phyloP scores from a whole-genome alignment of 1,284 basidiomycete genomes.

The Mycena sp. region DNA sequence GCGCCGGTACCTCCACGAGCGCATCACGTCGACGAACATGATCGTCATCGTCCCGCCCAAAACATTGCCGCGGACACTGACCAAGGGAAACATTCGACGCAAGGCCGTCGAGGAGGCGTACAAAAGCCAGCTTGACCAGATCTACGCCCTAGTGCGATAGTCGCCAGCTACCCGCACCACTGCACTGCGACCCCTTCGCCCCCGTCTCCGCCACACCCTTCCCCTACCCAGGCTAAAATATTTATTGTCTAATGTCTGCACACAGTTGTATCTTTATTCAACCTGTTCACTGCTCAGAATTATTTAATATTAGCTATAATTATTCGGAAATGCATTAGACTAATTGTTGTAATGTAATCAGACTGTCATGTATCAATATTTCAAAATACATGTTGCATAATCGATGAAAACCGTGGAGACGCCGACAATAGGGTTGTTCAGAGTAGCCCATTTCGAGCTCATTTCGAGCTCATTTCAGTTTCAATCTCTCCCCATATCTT shows the following conservation, averaged over 20 bases:
- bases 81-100: conserved; percentile 76
- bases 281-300: too few relatives aligned
- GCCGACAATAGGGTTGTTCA: too few relatives aligned
- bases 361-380: too few relatives aligned
- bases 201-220: too few relatives aligned
- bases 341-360: background rate
- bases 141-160: conserved; percentile 45
- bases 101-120: conserved; percentile 69
- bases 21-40: conserved; percentile 61
- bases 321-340: background rate
- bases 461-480: too few relatives aligned
- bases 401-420: too few relatives aligned
- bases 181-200: too few relatives aligned
- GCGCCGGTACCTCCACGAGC: conserved; percentile 74
- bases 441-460: too few relatives aligned
- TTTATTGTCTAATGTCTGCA: conserved; percentile 12
- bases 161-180: too few relatives aligned
- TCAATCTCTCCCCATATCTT: too few relatives aligned
- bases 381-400: too few relatives aligned
- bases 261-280: conserved; percentile 17
- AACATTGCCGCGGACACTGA: conserved; percentile 69
- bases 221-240: background rate
- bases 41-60: conserved; percentile 64
- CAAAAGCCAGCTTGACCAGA: conserved; percentile 59
- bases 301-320: conserved; percentile 11